Conservation (phyloP, 2,329 filamentous ascomycete genomes). For the Apiospora hydei region DNA sequence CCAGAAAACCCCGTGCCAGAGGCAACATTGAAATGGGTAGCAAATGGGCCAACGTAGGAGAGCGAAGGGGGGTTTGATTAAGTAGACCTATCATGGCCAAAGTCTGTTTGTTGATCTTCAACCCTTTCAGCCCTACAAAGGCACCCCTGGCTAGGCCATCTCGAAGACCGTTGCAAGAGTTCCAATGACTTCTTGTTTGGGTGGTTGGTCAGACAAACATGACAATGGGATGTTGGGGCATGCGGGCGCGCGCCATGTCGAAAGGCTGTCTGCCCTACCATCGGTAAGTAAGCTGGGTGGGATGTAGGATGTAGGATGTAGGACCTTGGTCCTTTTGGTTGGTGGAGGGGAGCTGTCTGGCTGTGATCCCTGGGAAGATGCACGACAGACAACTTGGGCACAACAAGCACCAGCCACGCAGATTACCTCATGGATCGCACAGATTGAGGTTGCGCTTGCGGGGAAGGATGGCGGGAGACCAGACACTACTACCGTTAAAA, state of each 20-base stretch:
- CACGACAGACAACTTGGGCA: neutral
- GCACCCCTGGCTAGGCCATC: conserved; percentile 18
- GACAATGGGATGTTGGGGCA: neutral
- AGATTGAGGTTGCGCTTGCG: neutral
- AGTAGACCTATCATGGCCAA: neutral
- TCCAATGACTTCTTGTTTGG: neutral
- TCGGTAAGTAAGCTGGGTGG: neutral
- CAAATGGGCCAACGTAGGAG: neutral
- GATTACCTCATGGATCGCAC: neutral
- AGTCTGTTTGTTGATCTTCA: conserved; percentile 13
- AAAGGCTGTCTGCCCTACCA: neutral
- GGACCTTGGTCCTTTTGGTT: conserved; percentile 3
- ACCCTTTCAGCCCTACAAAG: conserved; percentile 9
- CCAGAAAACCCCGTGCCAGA: neutral
- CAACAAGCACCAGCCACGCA: neutral
- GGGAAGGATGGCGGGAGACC: neutral
- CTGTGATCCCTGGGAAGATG: neutral
- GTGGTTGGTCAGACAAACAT: neutral
- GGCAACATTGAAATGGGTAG: neutral
- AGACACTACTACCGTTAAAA: neutral
- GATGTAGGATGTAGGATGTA: neutral
- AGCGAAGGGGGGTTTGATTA: neutral
- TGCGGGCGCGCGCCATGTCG: conserved; percentile 4
- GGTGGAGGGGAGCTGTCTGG: neutral
- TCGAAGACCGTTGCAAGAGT: neutral